Evolutionary conservation across 2,329 filamentous ascomycete species (phyloP).

Genomic region (Nigrograna mackinnonii): DNA sequence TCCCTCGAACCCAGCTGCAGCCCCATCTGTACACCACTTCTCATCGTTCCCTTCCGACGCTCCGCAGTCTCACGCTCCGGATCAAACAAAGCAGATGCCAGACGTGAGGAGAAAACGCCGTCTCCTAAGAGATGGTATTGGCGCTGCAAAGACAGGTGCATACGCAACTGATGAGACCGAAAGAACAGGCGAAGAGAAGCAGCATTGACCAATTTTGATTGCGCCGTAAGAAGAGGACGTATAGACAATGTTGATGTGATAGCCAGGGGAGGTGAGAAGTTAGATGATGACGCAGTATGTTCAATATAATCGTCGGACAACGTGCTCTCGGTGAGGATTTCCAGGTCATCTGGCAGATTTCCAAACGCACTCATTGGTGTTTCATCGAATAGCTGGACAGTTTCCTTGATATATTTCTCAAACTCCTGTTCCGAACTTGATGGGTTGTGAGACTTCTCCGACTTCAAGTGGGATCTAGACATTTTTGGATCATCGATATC

Average conservation of each 20-base stretch:
- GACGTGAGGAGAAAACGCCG: constrained; percentile 77
- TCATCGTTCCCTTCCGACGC: constrained; percentile 68
- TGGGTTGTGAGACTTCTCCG: neutral
- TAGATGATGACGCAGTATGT: constrained; percentile 1
- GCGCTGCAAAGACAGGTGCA: constrained; percentile 75
- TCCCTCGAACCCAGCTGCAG: constrained; percentile 79
- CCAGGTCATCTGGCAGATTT: constrained; percentile 30
- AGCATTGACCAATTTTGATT: constrained; percentile 76
- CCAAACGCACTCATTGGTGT: constrained; percentile 15
- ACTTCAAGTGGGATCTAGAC: neutral
- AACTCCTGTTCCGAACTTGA: constrained; percentile 11
- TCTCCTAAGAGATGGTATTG: constrained; percentile 85
- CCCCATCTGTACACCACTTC: constrained; percentile 71
- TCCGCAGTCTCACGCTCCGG: constrained; percentile 81
- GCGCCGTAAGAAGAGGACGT: constrained; percentile 71
- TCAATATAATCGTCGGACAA: too few species aligned
- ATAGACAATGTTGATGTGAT: constrained; percentile 71
- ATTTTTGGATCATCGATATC: neutral
- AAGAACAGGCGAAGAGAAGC: constrained; percentile 80
- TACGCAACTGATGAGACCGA: constrained; percentile 68
- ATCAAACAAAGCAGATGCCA: constrained; percentile 84
- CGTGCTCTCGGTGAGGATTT: constrained; percentile 24
- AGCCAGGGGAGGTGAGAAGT: constrained; percentile 58
- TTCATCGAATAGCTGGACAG: constrained; percentile 26
- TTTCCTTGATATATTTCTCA: constrained; percentile 27